Conservation (phyloP, 2,329 filamentous ascomycete species). For the Claviceps maximensis region DNA sequence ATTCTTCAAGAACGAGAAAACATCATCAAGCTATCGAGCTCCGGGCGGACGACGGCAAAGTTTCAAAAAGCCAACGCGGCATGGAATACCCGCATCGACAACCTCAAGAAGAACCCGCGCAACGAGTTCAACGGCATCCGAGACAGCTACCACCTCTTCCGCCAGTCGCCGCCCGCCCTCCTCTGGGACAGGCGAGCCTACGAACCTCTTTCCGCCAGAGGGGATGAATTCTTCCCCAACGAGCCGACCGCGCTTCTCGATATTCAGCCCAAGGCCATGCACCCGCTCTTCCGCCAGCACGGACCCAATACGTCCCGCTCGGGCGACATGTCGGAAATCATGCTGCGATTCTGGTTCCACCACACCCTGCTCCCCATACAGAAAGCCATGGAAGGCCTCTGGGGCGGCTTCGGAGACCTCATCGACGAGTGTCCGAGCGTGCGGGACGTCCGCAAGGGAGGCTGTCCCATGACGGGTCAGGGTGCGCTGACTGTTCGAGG, state of each 20-base stretch:
- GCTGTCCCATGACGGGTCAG: constrained; percentile 24
- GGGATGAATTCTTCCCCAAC: constrained; percentile 55
- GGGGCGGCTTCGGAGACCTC: constrained; percentile 45
- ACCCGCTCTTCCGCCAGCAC: constrained; percentile 33
- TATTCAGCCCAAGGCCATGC: constrained; percentile 45
- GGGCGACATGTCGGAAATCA: constrained; percentile 39
- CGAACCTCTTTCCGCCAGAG: constrained; percentile 50
- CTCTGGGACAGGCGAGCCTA: constrained; percentile 57
- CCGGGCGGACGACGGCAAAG: constrained; percentile 7
- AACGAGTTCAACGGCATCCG: constrained; percentile 26
- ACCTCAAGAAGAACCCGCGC: constrained; percentile 18
- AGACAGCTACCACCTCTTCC: constrained; percentile 42
- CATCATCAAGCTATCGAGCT: constrained; percentile 10
- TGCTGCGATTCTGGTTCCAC: constrained; percentile 29
- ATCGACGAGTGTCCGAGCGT: constrained; percentile 34
- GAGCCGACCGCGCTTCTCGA: constrained; percentile 48
- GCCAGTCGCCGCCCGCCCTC: constrained; percentile 37
- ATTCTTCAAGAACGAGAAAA: constrained; percentile 22
- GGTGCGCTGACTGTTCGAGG: constrained; percentile 31
- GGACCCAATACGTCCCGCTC: constrained; percentile 26
- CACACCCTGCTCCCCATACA: constrained; percentile 29
- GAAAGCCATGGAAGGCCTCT: constrained; percentile 37
- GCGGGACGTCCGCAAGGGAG: constrained; percentile 33
- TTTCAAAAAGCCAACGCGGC: constrained; percentile 17
- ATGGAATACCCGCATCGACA: constrained; percentile 23